Evolutionary conservation across 2,329 filamentous ascomycete genomes (phyloP).

Genomic region (Pseudocercospora fuligena): DNA sequence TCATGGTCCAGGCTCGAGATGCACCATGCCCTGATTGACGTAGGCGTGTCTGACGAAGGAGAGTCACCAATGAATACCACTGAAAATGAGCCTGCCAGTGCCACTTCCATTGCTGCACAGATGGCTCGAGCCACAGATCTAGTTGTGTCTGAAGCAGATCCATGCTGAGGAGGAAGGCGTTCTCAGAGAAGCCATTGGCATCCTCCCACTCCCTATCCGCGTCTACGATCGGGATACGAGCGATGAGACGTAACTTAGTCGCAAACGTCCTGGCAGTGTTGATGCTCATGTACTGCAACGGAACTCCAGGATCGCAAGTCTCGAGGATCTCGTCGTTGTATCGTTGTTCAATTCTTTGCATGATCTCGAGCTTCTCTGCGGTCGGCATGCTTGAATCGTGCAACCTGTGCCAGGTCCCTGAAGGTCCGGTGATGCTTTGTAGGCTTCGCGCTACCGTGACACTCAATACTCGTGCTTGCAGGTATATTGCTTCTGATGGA

Average conservation of each 20-base stretch:
- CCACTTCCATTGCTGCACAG: constrained; percentile 36
- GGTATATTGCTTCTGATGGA: constrained; percentile 41
- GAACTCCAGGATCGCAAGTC: constrained; percentile 34
- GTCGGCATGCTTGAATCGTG: constrained; percentile 30
- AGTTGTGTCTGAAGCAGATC: constrained; percentile 34
- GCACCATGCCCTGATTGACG: constrained; percentile 25
- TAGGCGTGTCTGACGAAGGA: constrained; percentile 34
- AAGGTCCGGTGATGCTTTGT: constrained; percentile 30
- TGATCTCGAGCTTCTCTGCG: constrained; percentile 32
- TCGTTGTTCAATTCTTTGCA: constrained; percentile 31
- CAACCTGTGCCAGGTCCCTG: constrained; percentile 32
- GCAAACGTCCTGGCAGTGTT: constrained; percentile 33
- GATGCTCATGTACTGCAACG: constrained; percentile 33
- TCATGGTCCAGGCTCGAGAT: constrained; percentile 31
- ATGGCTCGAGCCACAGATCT: constrained; percentile 34
- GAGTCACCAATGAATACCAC: constrained; percentile 35
- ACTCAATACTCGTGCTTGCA: constrained; percentile 30
- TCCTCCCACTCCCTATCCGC: constrained; percentile 30
- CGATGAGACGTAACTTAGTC: constrained; percentile 34
- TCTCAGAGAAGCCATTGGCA: constrained; percentile 31
- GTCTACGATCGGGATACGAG: constrained; percentile 31
- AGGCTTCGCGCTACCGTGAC: constrained; percentile 29
- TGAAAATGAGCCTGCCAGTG: constrained; percentile 37
- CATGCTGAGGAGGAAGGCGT: constrained; percentile 33
- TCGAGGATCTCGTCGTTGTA: constrained; percentile 33